Conservation (phyloP, 2,329 filamentous ascomycete genomes). For the Colletotrichum gloeosporioides region DNA sequence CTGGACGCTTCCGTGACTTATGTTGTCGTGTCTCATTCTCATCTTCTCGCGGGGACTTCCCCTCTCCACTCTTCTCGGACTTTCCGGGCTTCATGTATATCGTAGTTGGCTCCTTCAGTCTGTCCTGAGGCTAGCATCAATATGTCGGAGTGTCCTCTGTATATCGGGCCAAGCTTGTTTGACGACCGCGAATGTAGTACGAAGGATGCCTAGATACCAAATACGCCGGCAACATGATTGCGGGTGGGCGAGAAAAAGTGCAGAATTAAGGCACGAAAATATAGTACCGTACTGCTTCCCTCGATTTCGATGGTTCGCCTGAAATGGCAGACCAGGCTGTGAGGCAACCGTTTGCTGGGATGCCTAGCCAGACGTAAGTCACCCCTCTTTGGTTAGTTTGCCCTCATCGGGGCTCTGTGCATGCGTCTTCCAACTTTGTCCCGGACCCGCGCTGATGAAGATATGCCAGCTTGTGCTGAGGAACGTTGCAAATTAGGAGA, state of each 20-base stretch:
- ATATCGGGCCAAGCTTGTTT: not conserved
- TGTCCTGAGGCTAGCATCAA: not conserved
- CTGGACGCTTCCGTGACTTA: not conserved
- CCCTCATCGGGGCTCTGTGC: not conserved
- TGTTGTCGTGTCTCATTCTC: not conserved
- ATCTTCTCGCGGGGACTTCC: not conserved
- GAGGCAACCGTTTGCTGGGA: not conserved
- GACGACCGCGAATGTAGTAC: not conserved
- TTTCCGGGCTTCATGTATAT: not conserved
- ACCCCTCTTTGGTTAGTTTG: not conserved
- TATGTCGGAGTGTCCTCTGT: not conserved
- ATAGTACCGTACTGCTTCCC: not conserved
- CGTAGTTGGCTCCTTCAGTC: not conserved
- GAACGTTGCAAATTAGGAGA: not conserved
- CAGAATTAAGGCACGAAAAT: not conserved
- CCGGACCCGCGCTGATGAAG: not conserved
- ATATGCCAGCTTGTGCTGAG: not conserved
- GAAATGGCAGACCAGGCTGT: not conserved
- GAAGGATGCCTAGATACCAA: not conserved
- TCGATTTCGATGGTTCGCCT: not conserved
- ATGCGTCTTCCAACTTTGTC: not conserved
- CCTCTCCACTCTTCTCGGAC: not conserved
- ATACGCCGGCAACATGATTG: not conserved
- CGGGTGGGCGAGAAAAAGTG: not conserved
- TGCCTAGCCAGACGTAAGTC: not conserved